A percentile compares a stretch with the other conserved stretches of the same genome.
Conservation (phyloP, 805 yeast genomes). For the Barnettozyma vustinii region DNA sequence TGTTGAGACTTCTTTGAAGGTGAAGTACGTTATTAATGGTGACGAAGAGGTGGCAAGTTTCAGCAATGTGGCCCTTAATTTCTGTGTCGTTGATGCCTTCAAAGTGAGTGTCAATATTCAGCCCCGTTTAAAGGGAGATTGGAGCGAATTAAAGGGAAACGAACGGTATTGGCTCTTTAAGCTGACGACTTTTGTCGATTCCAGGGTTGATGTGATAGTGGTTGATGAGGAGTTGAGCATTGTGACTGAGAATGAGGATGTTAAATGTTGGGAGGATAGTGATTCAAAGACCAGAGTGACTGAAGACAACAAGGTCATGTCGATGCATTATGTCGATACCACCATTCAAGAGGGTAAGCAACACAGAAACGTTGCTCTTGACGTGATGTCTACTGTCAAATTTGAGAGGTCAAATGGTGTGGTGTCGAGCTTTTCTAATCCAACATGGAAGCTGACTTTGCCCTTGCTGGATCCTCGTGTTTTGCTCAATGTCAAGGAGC, state of each 20-base stretch:
- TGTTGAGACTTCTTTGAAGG: conserved; percentile 15
- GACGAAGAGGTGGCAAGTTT: conserved; percentile 28
- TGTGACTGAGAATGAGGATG: conserved; percentile 29
- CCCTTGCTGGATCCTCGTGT: conserved; percentile 71
- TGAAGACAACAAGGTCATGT: conserved; percentile 10
- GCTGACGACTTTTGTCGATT: conserved; percentile 22
- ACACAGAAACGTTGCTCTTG: conserved; percentile 34
- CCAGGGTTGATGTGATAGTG: conserved; percentile 25
- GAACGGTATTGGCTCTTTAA: conserved; percentile 33
- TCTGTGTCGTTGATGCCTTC: conserved; percentile 30
- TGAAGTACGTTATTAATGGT: conserved; percentile 25
- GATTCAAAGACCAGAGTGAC: conserved; percentile 4
- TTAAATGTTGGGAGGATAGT: conserved; percentile 27
- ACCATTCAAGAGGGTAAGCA: conserved; percentile 33
- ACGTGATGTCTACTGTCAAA: conserved; percentile 22
- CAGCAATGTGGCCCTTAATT: conserved; percentile 17
- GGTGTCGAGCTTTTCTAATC: conserved; percentile 29
- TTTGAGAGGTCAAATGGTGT: conserved; percentile 31
- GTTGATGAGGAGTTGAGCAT: conserved; percentile 27
- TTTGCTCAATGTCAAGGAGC: conserved; percentile 34
- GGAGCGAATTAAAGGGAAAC: conserved; percentile 25
- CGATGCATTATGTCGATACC: conserved; percentile 26
- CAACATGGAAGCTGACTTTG: conserved; percentile 46
- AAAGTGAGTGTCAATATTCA: conserved; percentile 25
- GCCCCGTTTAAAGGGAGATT: conserved; percentile 26